Conservation (phyloP, 2,329 filamentous ascomycete species). For the Neonectria faginata region DNA sequence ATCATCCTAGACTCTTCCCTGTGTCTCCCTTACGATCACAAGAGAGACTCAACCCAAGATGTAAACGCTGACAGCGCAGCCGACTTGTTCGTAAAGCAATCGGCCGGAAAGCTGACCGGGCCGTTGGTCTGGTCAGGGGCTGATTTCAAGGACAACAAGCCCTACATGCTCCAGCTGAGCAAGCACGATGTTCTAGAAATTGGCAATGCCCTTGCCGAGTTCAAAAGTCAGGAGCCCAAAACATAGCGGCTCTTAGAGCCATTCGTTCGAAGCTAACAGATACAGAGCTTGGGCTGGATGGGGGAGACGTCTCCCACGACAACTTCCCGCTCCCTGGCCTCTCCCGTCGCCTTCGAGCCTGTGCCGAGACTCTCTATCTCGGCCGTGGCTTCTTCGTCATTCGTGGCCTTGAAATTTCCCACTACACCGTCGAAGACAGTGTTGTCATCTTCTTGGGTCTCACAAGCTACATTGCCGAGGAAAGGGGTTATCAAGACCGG, state of each 20-base stretch:
- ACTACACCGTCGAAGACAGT: conserved; percentile 65
- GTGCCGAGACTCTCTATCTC: conserved; percentile 52
- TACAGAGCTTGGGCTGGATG: conserved; percentile 36
- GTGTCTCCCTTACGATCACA: background rate
- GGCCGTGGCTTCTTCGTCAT: conserved; percentile 66
- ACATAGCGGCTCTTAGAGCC: background rate
- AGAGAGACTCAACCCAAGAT: background rate
- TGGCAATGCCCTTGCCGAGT: conserved; percentile 42
- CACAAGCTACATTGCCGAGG: conserved; percentile 66
- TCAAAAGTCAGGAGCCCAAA: conserved; percentile 42
- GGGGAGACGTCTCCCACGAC: conserved; percentile 38
- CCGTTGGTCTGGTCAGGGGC: conserved; percentile 43
- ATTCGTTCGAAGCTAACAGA: conserved; percentile 27
- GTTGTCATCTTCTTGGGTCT: conserved; percentile 67
- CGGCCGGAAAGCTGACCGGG: conserved; percentile 30
- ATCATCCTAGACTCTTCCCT: background rate
- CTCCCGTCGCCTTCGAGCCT: conserved; percentile 48
- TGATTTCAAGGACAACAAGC: conserved; percentile 32
- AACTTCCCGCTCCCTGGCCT: conserved; percentile 58
- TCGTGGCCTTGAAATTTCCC: conserved; percentile 61
- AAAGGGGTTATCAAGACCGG: conserved; percentile 63
- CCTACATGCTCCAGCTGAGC: conserved; percentile 35
- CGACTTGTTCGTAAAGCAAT: background rate
- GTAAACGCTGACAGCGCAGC: background rate
- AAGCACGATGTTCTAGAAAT: conserved; percentile 35